Evolutionary conservation across 768 basidiomycete species (phyloP), one percentile per base, ranked within the genome.

Genomic region (Astraeus odoratus): DNA sequence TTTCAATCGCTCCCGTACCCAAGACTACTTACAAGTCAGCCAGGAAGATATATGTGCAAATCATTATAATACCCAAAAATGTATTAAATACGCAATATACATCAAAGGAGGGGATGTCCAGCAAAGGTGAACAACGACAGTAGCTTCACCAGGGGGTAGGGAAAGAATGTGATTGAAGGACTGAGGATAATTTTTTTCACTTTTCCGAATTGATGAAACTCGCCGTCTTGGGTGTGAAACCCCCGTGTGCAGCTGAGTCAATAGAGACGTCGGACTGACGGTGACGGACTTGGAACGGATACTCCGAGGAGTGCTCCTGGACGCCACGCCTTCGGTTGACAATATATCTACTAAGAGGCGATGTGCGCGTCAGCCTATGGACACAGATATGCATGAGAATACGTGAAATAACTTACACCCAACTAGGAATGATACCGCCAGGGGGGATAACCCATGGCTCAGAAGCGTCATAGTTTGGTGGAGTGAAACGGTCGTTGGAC

Each of bases 381-480:
- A n/a, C 53, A 10, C 15, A 19, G 36, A 41, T 40, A 33, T 24
- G 36, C 3, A 19, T 30, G n/a, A 4, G 15, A 8, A 3, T 30
- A 12, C 6, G 27, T 6, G 3, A n/a, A 12, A 34, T 13, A 15
- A 72, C 76, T 50, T 62, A 80, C 82, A 86, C 65, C 86, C 85
- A 88, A 12, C 56, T 39, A 35, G 86, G 86, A 16, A 81, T 52
- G 24, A 90, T 73, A 13, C 80, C 70, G 30, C 86, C 86, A 18
- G 81, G 78, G 10, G 87, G 87, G 12, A 86, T 64, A 8, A 74
- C 68, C 85, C 86, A 89, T 40, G 69, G 69, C 58, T 89, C 87
- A 4, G 81, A 69, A 23, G 68, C 58, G 13, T 83, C 80, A 50
- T 78, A 79, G 56, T 76, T 79, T 3, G 79, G 73, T 3, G 87